Evolutionary conservation across 352 stramenopile species (phyloP), one percentile per base, ranked within the genome.

Genomic region (Pythium phragmiticola): DNA sequence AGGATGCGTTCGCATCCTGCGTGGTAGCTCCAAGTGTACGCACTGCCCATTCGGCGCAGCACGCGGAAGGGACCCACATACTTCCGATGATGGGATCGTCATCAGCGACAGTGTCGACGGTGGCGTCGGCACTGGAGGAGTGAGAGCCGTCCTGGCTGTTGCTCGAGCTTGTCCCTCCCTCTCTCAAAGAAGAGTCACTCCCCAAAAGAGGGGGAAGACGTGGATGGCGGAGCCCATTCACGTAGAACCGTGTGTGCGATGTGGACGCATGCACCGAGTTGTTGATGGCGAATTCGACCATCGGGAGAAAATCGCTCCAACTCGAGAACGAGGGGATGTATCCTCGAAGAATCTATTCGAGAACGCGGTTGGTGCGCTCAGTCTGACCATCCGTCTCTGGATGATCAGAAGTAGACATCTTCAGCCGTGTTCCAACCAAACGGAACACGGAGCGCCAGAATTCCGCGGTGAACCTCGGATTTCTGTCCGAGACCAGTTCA

Each of bases 231-330:
- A 63, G 19, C 0, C 26, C 39, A 50, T 73, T 69, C 14, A 69
- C 39, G 55, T 61, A 67, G 55, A 73, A 69, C 11, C 56, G 63
- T 13, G 58, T 72, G 36, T 49, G 51, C 21, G 57, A 52, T 2
- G 68, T 70, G 12, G 62, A 76, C 53, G 19, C 21, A 21, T 21
- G 21, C 21, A 21, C 21, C 21, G 21, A 21, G 1, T 21, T 21
- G 21, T 21, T 21, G 36, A 76, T 75, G 6, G 56, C 69, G 42
- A 76, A 75, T 37, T 74, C 56, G 36, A 63, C 69, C 14, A 75
- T 48, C 5, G 66, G 52, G 0, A 79, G 36, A 21, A 14, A 17
- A 2, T 43, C 16, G 4, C 43, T 56, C 64, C 68, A 78, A 11
- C n/a, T 28, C n/a, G 19, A 30, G 1, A 60, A 68, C 13, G 49